phyloP scores from a whole-genome alignment of 495 filamentous ascomycete genomes.

The Talaromyces wortmannii region DNA sequence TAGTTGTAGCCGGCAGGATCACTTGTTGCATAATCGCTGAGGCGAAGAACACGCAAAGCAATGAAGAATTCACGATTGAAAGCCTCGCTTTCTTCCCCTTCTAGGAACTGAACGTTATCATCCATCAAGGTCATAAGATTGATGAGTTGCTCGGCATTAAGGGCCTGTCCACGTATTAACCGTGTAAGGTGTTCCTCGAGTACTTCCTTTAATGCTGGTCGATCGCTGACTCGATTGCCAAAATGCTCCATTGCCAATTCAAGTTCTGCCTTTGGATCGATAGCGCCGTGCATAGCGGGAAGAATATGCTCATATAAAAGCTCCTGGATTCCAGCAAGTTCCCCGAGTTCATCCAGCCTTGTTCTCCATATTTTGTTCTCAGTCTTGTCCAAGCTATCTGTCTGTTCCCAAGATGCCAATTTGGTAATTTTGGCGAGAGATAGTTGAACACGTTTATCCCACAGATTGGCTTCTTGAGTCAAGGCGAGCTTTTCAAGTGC shows the following conservation, averaged over 20 bases:
- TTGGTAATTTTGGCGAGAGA: conserved; percentile 77
- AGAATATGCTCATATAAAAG: conserved; percentile 54
- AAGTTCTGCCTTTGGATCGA: conserved; percentile 71
- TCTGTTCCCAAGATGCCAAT: conserved; percentile 47
- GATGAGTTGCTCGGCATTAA: conserved; percentile 61
- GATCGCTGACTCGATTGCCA: conserved; percentile 47
- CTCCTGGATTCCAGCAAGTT: conserved; percentile 67
- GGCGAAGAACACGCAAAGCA: conserved; percentile 61
- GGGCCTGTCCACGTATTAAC: conserved; percentile 58
- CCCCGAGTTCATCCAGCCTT: conserved; percentile 52
- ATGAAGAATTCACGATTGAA: conserved; percentile 56
- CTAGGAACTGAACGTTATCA: conserved; percentile 21
- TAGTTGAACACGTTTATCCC: conserved; percentile 87
- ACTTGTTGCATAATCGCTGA: conserved; percentile 40
- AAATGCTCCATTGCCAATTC: conserved; percentile 68
- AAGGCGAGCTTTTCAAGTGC: conserved; percentile 60
- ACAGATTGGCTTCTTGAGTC: conserved; percentile 63
- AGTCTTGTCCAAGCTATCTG: conserved; percentile 14
- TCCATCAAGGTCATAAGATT: conserved; percentile 77
- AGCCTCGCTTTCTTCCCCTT: conserved; percentile 28
- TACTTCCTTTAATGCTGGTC: conserved; percentile 55
- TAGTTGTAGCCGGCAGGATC: conserved; percentile 44
- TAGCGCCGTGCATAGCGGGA: conserved; percentile 52
- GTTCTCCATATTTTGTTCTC: conserved; percentile 25
- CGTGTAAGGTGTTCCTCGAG: conserved; percentile 58